Evolutionary conservation across 495 filamentous ascomycete genomes (phyloP).

Genomic region (Rhizodiscina lignyota): DNA sequence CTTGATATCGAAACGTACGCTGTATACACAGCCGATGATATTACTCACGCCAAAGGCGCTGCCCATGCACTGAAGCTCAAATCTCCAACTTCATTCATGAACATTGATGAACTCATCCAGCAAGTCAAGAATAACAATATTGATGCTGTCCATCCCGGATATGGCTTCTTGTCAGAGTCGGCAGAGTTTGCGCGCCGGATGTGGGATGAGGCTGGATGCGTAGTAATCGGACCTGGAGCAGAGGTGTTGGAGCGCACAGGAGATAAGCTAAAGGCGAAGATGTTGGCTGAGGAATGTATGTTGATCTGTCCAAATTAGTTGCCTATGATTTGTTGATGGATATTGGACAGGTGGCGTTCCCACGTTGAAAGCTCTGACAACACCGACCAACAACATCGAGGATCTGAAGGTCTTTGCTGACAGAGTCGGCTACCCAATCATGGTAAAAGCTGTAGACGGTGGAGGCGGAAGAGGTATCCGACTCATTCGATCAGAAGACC

Average conservation of each 20-base stretch:
- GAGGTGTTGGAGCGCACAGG: conserved; percentile 34
- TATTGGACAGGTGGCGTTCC: conserved; percentile 27
- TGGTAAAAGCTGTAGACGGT: conserved; percentile 31
- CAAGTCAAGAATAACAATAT: conserved; percentile 31
- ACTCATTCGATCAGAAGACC: conserved; percentile 14
- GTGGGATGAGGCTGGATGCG: conserved; percentile 29
- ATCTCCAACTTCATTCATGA: conserved; percentile 33
- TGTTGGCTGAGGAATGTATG: conserved; percentile 31
- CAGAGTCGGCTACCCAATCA: conserved; percentile 34
- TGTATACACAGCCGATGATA: conserved; percentile 35
- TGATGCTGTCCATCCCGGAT: conserved; percentile 44
- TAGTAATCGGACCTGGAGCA: conserved; percentile 38
- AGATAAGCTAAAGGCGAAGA: conserved; percentile 38
- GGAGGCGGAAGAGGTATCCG: conserved; percentile 24
- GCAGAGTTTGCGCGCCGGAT: conserved; percentile 34
- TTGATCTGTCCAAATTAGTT: conserved; percentile 1
- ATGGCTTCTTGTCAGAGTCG: conserved; percentile 46
- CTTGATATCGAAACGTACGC: conserved; percentile 35
- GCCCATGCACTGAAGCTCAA: conserved; percentile 29
- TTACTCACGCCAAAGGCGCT: conserved; percentile 30
- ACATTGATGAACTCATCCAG: conserved; percentile 28
- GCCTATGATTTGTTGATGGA: conserved; percentile 1
- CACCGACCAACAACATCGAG: conserved; percentile 23
- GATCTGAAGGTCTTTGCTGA: conserved; percentile 28
- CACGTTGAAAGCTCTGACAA: conserved; percentile 30